Base-by-base conservation (phyloP, 352 stramenopile species). In the Phytophthora podocarpi region DNA sequence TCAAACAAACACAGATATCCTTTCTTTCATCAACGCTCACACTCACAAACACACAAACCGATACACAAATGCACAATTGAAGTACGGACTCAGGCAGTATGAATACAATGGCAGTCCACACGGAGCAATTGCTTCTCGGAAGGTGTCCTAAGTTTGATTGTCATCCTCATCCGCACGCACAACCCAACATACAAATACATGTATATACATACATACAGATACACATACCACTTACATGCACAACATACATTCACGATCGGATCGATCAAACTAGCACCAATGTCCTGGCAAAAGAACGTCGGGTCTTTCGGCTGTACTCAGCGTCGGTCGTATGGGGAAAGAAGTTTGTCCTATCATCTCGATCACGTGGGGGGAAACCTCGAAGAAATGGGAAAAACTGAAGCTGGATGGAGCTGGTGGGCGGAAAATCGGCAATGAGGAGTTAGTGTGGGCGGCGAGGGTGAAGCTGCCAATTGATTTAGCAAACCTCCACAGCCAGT, bases 301-400 rank as follows among this genome's bases (percentile, higher is more conserved):
- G 70, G 76, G 75, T 89, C 80, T 88, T 89, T 87, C 76, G 47
- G 67, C 45, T 83, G 54, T 82, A 82, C 66, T 83, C 80, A 89
- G 77, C 65, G 70, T 86, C 80, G 80, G 74, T 87, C 78, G 66
- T 87, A 83, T 87, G 80, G 80, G 80, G 77, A 86, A 90, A 90
- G 78, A 89, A 89, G 80, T 73, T 87, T 80, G 65, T 89, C 72
- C 68, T 87, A 84, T 87, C 80, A 90, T 90, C 76, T 90, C 80
- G 77, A 85, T 77, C 59, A 63, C 35, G n/a, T n/a, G n/a, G n/a
- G n/a, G n/a, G n/a, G n/a, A n/a, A n/a, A n/a, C n/a, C n/a, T n/a
- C n/a, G n/a, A n/a, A n/a, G n/a, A n/a, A n/a, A n/a, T n/a, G n/a
- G 16, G 11, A 20, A 37, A 43, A 57, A 31, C 9, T 15, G 30